phyloP scores from a whole-genome alignment of 345 rosid species.

The Garcia nutans region DNA sequence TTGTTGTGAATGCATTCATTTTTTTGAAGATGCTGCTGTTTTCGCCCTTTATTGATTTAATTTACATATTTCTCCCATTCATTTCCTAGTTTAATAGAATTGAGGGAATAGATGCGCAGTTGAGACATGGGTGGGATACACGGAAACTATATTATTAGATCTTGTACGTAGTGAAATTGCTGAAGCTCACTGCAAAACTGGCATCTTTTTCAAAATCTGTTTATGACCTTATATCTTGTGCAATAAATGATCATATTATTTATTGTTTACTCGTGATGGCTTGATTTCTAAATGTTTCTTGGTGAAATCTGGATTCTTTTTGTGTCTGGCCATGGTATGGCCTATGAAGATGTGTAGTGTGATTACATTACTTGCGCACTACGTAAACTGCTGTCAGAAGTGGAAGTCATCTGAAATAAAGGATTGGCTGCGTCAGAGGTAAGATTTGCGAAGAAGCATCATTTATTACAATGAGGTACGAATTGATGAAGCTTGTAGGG shows the following conservation, averaged over 20 bases:
- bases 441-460: too few species aligned
- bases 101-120: background rate
- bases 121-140: background rate
- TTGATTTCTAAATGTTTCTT: background rate
- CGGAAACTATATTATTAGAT: background rate
- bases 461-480: too few species aligned
- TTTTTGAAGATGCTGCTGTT: background rate
- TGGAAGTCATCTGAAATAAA: too few species aligned
- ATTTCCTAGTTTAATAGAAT: background rate
- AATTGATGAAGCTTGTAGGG: too few species aligned
- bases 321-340: too few species aligned
- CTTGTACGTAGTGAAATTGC: background rate
- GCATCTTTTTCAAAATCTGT: background rate
- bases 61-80: background rate
- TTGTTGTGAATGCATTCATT: background rate
- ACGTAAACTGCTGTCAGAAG: background rate
- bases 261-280: too few species aligned
- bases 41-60: background rate
- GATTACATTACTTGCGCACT: background rate
- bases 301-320: too few species aligned
- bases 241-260: background rate
- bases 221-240: background rate
- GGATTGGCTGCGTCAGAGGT: too few species aligned
- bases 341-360: background rate
- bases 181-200: background rate